phyloP scores from a whole-genome alignment of 2,329 filamentous ascomycete genomes.

The Fusarium marasasianum region DNA sequence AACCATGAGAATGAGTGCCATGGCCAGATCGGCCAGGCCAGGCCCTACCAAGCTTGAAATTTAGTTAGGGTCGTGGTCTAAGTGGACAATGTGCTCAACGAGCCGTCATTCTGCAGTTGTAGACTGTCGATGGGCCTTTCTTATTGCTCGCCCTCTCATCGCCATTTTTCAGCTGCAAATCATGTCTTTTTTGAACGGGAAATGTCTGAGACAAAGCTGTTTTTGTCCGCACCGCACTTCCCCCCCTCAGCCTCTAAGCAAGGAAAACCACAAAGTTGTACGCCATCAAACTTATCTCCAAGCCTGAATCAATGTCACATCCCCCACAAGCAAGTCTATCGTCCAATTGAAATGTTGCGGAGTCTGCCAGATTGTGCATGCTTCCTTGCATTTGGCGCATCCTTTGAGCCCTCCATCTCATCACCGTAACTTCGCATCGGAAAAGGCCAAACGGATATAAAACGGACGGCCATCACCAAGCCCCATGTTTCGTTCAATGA shows the following conservation, averaged over 20 bases:
- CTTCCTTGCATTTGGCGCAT: constrained; percentile 3
- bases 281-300: neutral
- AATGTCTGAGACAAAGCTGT: neutral
- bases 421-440: neutral
- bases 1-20: neutral
- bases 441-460: neutral
- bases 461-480: neutral
- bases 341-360: constrained; percentile 12
- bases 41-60: neutral
- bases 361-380: constrained; percentile 3
- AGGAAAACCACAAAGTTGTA: neutral
- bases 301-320: neutral
- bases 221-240: neutral
- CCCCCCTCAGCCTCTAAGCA: neutral
- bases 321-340: neutral
- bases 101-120: neutral
- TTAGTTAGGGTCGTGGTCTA: neutral
- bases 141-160: neutral
- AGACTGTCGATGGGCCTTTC: neutral
- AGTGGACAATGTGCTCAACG: constrained; percentile 1
- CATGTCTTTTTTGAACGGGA: neutral
- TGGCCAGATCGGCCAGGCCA: neutral
- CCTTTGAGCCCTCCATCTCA: neutral
- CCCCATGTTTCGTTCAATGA: neutral
- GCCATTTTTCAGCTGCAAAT: neutral